phyloP scores from a whole-genome alignment of 1,139 yeast species.

The Lodderomyces oxycetoniae region DNA sequence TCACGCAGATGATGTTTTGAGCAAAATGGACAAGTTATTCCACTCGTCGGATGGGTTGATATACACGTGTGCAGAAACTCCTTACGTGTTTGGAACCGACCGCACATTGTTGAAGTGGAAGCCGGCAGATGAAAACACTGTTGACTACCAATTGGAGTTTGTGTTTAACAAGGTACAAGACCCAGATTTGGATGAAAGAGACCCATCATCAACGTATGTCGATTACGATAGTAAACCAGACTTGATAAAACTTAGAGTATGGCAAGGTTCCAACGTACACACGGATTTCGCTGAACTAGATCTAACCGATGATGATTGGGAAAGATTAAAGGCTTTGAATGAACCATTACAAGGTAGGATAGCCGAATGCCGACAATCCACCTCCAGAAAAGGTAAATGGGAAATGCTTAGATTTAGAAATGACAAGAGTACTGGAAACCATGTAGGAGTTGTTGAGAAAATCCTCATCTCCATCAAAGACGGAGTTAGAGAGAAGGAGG shows the following conservation, averaged over 20 bases:
- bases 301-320: conserved; percentile 78
- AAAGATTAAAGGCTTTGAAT: conserved; percentile 54
- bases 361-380: conserved; percentile 71
- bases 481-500: conserved; percentile 75
- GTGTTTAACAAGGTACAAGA: conserved; percentile 66
- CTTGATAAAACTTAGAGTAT: conserved; percentile 55
- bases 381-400: conserved; percentile 60
- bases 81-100: conserved; percentile 87
- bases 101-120: conserved; percentile 86
- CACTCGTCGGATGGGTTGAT: conserved; percentile 94
- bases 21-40: conserved; percentile 65
- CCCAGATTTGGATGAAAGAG: conserved; percentile 63
- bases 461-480: conserved; percentile 82
- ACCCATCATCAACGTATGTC: conserved; percentile 67
- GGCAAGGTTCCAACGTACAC: conserved; percentile 75
- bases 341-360: conserved; percentile 91
- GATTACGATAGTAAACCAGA: conserved; percentile 82
- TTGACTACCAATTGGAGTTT: conserved; percentile 76
- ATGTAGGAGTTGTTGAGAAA: conserved; percentile 70
- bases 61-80: conserved; percentile 85
- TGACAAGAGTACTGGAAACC: conserved; percentile 88
- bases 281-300: conserved; percentile 62
- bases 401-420: conserved; percentile 83
- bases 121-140: conserved; percentile 90
- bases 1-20: conserved; percentile 71